Evolutionary conservation across 345 rosid species (phyloP).

Genomic region (Boechera divaricarpa): DNA sequence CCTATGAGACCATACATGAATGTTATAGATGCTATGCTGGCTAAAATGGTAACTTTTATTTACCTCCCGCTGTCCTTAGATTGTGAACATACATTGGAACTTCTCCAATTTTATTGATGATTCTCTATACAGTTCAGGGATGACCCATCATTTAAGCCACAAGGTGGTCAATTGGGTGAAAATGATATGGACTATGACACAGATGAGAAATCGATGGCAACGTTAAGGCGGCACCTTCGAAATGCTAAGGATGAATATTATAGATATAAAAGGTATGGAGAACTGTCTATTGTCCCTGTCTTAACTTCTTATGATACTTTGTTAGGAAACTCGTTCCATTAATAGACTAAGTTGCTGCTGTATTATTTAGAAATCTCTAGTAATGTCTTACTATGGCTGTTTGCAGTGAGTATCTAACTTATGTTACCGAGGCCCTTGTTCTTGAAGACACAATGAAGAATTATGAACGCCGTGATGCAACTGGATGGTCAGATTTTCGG

Average conservation of each 20-base stretch:
- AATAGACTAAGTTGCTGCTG: slow-evolving; percentile 14
- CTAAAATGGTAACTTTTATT: slow-evolving; percentile 69
- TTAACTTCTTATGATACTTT: neutral
- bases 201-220: slow-evolving; percentile 99
- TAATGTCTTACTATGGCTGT: slow-evolving; percentile 19
- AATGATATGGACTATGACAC: slow-evolving; percentile 99
- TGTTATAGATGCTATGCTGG: slow-evolving; percentile 88
- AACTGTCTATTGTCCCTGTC: slow-evolving; percentile 16
- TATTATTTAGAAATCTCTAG: neutral
- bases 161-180: slow-evolving; percentile 97
- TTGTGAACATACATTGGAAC: neutral
- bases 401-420: slow-evolving; percentile 87
- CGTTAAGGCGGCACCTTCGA: slow-evolving; percentile 92
- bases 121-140: slow-evolving; percentile 65
- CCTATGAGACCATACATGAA: slow-evolving; percentile 96
- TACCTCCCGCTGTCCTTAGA: slow-evolving; percentile 9
- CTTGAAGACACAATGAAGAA: slow-evolving; percentile 95
- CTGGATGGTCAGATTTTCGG: slow-evolving; percentile 80
- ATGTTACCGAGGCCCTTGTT: slow-evolving; percentile 81
- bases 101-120: slow-evolving; percentile 31
- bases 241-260: slow-evolving; percentile 92
- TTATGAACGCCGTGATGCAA: slow-evolving; percentile 75
- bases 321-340: neutral
- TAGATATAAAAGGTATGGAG: slow-evolving; percentile 83
- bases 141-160: slow-evolving; percentile 97